phyloP scores from a whole-genome alignment of 768 basidiomycete genomes.

The Rhodotorula kratochvilovae region DNA sequence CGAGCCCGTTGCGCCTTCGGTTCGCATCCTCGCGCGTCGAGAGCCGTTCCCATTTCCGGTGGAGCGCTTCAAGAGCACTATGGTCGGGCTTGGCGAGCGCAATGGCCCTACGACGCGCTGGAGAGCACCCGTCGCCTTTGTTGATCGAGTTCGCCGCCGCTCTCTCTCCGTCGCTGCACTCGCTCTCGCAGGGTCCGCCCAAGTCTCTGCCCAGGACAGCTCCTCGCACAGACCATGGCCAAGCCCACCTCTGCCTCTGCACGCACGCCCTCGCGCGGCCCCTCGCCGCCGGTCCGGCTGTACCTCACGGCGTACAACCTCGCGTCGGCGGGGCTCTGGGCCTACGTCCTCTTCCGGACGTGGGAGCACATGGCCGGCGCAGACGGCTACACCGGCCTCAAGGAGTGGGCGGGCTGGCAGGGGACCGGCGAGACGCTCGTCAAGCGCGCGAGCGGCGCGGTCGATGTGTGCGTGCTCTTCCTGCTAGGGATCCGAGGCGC shows the following conservation, averaged over 20 bases:
- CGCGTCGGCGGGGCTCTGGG: constrained; percentile 70
- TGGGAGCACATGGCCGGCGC: constrained; percentile 36
- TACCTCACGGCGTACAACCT: constrained; percentile 79
- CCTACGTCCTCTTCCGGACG: constrained; percentile 58
- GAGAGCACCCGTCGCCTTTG: too few relatives aligned
- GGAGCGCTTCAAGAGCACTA: too few relatives aligned
- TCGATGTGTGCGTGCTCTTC: constrained; percentile 12
- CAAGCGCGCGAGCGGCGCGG: constrained; percentile 10
- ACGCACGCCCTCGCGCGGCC: not conserved
- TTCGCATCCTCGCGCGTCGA: too few relatives aligned
- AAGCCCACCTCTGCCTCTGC: not conserved
- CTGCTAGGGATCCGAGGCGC: not conserved
- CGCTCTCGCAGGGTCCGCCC: too few relatives aligned
- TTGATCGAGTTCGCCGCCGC: too few relatives aligned
- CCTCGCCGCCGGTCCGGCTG: constrained; percentile 8
- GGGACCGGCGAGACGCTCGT: constrained; percentile 46
- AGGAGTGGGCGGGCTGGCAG: constrained; percentile 5
- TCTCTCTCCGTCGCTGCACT: too few relatives aligned
- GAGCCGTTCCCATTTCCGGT: too few relatives aligned
- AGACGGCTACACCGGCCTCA: constrained; percentile 45
- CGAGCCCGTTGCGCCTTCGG: too few relatives aligned
- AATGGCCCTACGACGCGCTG: too few relatives aligned
- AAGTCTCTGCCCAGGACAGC: too few relatives aligned
- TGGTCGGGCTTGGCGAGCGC: too few relatives aligned
- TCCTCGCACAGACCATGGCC: not conserved